A percentile compares a stretch with the other conserved stretches of the same genome.
Conservation (phyloP, 2,329 filamentous ascomycete species). For the Herpotrichia juniperi region DNA sequence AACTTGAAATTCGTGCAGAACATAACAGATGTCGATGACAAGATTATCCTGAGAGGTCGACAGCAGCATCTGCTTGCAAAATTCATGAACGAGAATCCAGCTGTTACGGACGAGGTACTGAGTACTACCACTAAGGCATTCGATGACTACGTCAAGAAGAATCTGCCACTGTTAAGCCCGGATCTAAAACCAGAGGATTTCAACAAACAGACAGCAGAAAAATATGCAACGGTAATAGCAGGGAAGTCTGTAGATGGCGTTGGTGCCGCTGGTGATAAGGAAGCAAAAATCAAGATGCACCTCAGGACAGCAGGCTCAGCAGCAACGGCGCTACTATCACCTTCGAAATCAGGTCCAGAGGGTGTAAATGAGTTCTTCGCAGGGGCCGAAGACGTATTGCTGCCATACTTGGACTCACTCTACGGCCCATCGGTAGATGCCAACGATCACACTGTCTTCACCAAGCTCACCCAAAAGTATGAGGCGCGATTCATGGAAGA, state of each 20-base stretch:
- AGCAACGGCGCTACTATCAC: conserved; percentile 54
- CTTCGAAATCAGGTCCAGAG: conserved; percentile 34
- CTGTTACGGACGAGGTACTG: conserved; percentile 52
- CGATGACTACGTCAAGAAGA: conserved; percentile 68
- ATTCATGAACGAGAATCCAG: conserved; percentile 62
- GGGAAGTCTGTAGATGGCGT: conserved; percentile 62
- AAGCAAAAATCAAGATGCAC: conserved; percentile 91
- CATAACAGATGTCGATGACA: conserved; percentile 68
- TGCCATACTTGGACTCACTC: conserved; percentile 78
- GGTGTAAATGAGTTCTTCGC: conserved; percentile 58
- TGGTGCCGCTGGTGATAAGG: conserved; percentile 69
- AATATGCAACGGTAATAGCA: conserved; percentile 61
- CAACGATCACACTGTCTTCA: conserved; percentile 78
- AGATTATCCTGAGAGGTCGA: conserved; percentile 71
- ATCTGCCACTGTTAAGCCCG: conserved; percentile 60
- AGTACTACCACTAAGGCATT: conserved; percentile 60
- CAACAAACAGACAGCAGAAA: conserved; percentile 53
- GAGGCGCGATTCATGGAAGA: conserved; percentile 88
- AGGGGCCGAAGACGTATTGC: conserved; percentile 70
- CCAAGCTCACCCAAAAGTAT: conserved; percentile 82
- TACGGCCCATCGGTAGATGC: conserved; percentile 63
- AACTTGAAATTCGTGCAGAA: conserved; percentile 90
- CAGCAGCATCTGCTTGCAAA: conserved; percentile 79
- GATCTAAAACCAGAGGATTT: conserved; percentile 56
- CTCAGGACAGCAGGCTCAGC: conserved; percentile 67